Percentiles rank a stretch among this genome's conserved stretches.
Evolutionary conservation across 495 filamentous ascomycete genomes (phyloP).

Genomic region (Cladorrhinum samala): DNA sequence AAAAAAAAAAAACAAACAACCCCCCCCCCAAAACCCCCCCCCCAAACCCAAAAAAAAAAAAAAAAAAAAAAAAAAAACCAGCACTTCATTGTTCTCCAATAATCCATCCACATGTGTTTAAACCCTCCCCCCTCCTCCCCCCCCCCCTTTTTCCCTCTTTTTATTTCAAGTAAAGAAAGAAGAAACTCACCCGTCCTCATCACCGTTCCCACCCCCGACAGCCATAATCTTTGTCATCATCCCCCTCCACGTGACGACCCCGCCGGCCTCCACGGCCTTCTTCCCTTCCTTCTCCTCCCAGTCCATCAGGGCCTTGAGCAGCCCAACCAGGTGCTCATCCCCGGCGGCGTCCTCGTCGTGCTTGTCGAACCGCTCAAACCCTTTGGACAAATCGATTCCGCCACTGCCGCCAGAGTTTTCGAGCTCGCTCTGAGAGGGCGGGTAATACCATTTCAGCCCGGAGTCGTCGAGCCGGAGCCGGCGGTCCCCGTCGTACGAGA

Average conservation of each 20-base stretch:
- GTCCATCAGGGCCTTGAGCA: conserved; percentile 68
- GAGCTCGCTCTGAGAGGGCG: conserved; percentile 39
- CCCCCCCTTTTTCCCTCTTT: too few species aligned
- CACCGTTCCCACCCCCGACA: conserved; percentile 73
- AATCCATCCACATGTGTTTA: too few species aligned
- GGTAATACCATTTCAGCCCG: conserved; percentile 83
- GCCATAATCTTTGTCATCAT: conserved; percentile 99
- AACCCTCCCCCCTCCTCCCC: too few species aligned
- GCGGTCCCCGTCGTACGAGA: conserved; percentile 84
- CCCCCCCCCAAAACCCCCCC: too few species aligned
- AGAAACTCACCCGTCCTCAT: conserved; percentile 64
- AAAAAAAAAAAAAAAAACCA: too few species aligned
- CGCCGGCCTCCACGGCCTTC: conserved; percentile 65
- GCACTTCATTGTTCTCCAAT: too few species aligned
- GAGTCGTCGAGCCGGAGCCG: conserved; percentile 67
- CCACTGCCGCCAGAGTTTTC: too few species aligned
- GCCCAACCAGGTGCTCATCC: conserved; percentile 86
- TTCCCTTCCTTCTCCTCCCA: conserved; percentile 62
- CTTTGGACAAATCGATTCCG: conserved; percentile 65
- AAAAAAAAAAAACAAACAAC: too few species aligned
- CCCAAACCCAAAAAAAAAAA: too few species aligned
- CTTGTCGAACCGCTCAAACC: conserved; percentile 78
- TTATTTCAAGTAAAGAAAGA: conserved; percentile 6
- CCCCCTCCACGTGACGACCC: conserved; percentile 90
- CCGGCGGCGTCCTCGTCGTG: conserved; percentile 67